phyloP scores from a whole-genome alignment of 73 alveolate genomes.

The Paramecium pentaurelia region DNA sequence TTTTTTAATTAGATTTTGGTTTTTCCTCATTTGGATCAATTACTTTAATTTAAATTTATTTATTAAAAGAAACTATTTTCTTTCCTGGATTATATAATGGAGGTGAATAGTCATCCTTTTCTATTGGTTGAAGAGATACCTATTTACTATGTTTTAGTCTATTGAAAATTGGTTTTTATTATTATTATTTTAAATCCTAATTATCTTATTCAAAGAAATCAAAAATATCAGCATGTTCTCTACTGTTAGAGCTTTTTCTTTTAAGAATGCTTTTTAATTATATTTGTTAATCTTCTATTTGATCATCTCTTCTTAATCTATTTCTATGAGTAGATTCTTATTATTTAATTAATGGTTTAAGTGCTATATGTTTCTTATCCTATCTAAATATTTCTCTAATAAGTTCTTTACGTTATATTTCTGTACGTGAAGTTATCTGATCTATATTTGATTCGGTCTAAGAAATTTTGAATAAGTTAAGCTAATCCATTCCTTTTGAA shows the following conservation, averaged over 20 bases:
- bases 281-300: background rate
- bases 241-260: slow-evolving; percentile 33
- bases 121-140: background rate
- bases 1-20: background rate
- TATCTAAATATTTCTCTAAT: background rate
- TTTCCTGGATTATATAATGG: background rate
- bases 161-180: background rate
- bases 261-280: slow-evolving; percentile 23
- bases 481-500: background rate
- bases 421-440: background rate
- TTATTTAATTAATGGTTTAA: background rate
- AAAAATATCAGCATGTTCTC: slow-evolving; percentile 39
- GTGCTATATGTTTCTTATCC: background rate
- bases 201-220: slow-evolving; percentile 14
- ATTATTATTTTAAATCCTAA: background rate
- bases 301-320: background rate
- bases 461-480: background rate
- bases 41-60: background rate
- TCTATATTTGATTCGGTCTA: background rate
- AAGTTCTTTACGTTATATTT: background rate
- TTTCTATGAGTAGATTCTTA: background rate
- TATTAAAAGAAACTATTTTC: background rate
- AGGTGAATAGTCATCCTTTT: background rate
- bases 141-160: background rate
- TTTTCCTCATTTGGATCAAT: background rate